Percentiles rank a stretch among this genome's conserved stretches.
phyloP scores from a whole-genome alignment of 2,329 filamentous ascomycete species.

The Epichloe hybrida region DNA sequence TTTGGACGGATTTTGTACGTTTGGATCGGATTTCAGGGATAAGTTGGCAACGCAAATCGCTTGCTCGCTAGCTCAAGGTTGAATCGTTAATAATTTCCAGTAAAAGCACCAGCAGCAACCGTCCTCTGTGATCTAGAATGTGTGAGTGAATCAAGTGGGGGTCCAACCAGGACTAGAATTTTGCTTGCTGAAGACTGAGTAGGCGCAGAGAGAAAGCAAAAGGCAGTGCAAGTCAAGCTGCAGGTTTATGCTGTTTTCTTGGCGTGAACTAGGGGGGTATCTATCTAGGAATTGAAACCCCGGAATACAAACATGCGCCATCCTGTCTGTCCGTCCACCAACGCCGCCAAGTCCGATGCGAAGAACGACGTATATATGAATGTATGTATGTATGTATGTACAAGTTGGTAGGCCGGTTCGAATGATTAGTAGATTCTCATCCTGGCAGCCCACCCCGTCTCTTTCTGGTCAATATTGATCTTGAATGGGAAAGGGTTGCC shows the following conservation, averaged over 20 bases:
- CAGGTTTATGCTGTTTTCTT: neutral
- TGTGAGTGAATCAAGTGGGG: too few relatives aligned
- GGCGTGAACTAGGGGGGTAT: conserved; percentile 1
- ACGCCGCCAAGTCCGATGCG: neutral
- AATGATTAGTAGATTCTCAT: conserved; percentile 55
- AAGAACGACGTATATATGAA: neutral
- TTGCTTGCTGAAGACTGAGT: too few relatives aligned
- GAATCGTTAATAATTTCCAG: neutral
- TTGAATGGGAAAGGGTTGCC: conserved; percentile 94
- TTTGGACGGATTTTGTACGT: conserved; percentile 2
- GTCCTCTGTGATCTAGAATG: too few relatives aligned
- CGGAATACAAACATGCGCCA: neutral
- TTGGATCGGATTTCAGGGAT: conserved; percentile 1
- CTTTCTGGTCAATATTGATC: conserved; percentile 76
- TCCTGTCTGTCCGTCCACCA: neutral
- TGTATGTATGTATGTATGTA: too few relatives aligned
- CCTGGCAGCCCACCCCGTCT: conserved; percentile 60
- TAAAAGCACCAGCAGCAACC: too few relatives aligned
- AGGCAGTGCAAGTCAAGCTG: neutral
- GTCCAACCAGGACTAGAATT: too few relatives aligned
- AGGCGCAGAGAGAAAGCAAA: neutral
- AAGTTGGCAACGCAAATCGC: neutral
- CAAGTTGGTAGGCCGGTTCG: too few relatives aligned
- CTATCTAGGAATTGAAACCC: neutral
- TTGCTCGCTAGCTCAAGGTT: neutral